Evolutionary conservation across 2,329 filamentous ascomycete genomes (phyloP), one percentile per base, ranked within the genome.

Genomic region (Colletotrichum viniferum): DNA sequence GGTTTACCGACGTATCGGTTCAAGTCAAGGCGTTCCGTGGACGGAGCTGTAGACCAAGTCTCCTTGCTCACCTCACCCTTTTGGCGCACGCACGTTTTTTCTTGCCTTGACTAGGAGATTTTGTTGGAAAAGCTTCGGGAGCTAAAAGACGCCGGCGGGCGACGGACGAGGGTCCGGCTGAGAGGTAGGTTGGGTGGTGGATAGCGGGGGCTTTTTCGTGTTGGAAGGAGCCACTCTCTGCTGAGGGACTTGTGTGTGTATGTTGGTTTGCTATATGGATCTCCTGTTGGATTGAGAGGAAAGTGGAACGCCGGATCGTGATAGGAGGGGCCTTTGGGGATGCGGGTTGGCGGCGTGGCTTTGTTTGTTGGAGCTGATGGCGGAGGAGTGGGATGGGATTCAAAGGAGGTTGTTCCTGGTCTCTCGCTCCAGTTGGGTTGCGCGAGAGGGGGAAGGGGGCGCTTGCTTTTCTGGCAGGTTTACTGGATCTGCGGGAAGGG

Each of bases 281-380:
- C 10, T 52, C 13, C 32, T 32, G 58, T 32, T 36, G 30, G 58
- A 26, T 55, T 62, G 60, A 38, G 32, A 30, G 13, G 13, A 48
- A 24, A 18, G 13, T 30, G 34, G 7, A 9, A 9, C 6, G 4
- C 12, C 14, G 52, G 18, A n/a, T 34, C 55, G 48, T 13, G 16
- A 63, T 68, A 65, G 56, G 36, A 21, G 16, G 32, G n/a, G 21
- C 6, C 60, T 28, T 18, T 18, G 12, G 63, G 55, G 30, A 48
- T 66, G 71, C 56, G 62, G 48, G 30, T 34, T 43, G 61, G 38
- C 66, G 65, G 66, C 66, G 71, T 76, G 71, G 64, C 60, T 61
- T 74, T 36, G 26, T 8, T n/a, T n/a, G 60, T 28, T 34, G 36
- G 48, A 58, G 48, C 65, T 65, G 48, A 65, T 14, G 16, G 28